Base-by-base conservation (phyloP, 169 alveolate genomes). In the Amoebophrya sp. region DNA sequence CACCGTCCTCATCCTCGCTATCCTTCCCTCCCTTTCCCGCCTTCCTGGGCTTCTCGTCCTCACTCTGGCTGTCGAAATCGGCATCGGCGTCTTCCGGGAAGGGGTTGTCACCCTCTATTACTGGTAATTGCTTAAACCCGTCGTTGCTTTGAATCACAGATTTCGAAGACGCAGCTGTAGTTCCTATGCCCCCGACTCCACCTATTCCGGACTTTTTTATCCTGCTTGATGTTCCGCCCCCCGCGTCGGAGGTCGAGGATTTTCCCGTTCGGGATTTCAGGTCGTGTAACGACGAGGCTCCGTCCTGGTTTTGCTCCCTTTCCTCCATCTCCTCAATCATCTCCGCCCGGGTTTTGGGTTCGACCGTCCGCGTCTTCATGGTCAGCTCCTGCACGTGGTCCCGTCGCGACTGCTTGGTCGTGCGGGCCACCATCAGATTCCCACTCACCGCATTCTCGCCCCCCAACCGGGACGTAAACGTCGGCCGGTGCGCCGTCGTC, bases 401-500 rank as follows among this genome's bases (percentile, higher is more conserved):
- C 40, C 54, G 23, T 0, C 90, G 77, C 29, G 54, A 40, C 41
- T 32, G 29, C 92, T 91, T 89, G 55, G 29, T 3, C 40, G 77
- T 35, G 29, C 25, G 55, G 3, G 92, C 90, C n/a, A 40, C 0
- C 1, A 77, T 55, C 47, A 32, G 29, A 35, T 39, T 32, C 33
- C 91, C 89, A 55, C 88, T 0, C 66, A 93, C 93, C 35, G 89
- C 92, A 88, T 54, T 77, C 77, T 93, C 93, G 47, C 93, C 94
- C 18, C 94, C 94, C 0, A 93, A 91, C 32, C 93, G 93, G 3
- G 89, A 41, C 88, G 89, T 92, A 77, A 90, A 93, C 66, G 94
- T 93, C 77, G 94, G 94, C 25, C 94, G 66, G 38, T 93, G 94
- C 33, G 94, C 94, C 7, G 94, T 93, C 66, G 94, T 93, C 94